Evolutionary conservation across 805 yeast species (phyloP).

Genomic region (Ogataea wickerhamii): DNA sequence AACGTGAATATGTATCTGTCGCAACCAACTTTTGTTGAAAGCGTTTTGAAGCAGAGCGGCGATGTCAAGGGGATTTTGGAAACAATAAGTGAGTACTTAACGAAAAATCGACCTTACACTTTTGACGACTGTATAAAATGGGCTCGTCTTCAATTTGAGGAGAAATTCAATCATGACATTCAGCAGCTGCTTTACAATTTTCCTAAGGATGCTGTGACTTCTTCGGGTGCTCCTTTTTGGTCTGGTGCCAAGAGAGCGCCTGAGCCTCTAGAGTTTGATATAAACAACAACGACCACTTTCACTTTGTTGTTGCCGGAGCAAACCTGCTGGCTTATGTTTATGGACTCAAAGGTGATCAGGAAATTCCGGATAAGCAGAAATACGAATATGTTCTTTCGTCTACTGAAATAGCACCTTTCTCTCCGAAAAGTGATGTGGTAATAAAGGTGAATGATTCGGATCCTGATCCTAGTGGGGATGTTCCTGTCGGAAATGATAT

Average conservation of each 20-base stretch:
- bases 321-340: conserved; percentile 83
- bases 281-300: conserved; percentile 71
- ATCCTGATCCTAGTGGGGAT: conserved; percentile 78
- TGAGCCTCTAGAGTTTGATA: conserved; percentile 72
- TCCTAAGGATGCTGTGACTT: conserved; percentile 90
- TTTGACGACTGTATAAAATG: conserved; percentile 94
- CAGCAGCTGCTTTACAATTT: conserved; percentile 88
- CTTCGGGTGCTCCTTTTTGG: conserved; percentile 94
- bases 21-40: conserved; percentile 91
- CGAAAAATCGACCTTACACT: conserved; percentile 72
- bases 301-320: conserved; percentile 88
- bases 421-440: conserved; percentile 69
- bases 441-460: conserved; percentile 83
- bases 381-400: conserved; percentile 53
- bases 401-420: conserved; percentile 57
- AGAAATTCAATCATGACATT: conserved; percentile 80
- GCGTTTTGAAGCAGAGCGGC: conserved; percentile 84
- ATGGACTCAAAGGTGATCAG: conserved; percentile 77
- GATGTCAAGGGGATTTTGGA: conserved; percentile 86
- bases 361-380: conserved; percentile 44
- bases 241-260: conserved; percentile 98
- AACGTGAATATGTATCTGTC: conserved; percentile 86
- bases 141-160: conserved; percentile 90
- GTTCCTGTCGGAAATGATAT: conserved; percentile 55
- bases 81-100: conserved; percentile 69